Conservation (phyloP, 2,329 filamentous ascomycete species). For the Basipetospora chlamydospora region DNA sequence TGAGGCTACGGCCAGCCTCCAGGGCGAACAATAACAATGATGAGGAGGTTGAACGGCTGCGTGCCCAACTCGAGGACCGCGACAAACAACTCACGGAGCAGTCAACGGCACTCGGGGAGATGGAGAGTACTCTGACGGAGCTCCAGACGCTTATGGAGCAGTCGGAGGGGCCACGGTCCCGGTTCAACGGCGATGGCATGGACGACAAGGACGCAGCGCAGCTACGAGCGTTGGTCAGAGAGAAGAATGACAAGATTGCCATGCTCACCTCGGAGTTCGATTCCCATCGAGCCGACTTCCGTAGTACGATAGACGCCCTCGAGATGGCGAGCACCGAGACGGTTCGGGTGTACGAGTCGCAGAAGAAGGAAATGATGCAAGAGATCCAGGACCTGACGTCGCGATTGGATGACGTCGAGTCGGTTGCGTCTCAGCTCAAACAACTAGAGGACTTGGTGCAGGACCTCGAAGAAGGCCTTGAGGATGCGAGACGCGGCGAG, state of each 20-base stretch:
- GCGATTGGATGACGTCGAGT: conserved; percentile 76
- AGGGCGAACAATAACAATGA: conserved; percentile 49
- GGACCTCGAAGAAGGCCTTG: conserved; percentile 88
- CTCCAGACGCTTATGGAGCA: conserved; percentile 54
- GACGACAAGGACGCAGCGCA: conserved; percentile 63
- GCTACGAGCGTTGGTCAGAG: conserved; percentile 67
- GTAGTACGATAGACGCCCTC: conserved; percentile 90
- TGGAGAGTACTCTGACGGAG: conserved; percentile 79
- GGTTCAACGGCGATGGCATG: background rate
- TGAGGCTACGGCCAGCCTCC: conserved; percentile 37
- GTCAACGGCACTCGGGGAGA: conserved; percentile 65
- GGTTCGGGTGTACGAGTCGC: conserved; percentile 86
- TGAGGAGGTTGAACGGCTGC: conserved; percentile 61
- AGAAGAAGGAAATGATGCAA: conserved; percentile 70
- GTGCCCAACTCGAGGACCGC: conserved; percentile 62
- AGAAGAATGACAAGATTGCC: conserved; percentile 95
- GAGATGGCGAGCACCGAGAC: conserved; percentile 94
- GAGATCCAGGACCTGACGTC: conserved; percentile 75
- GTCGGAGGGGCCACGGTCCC: conserved; percentile 15
- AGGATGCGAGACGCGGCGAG: conserved; percentile 86
- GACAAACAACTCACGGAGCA: conserved; percentile 85
- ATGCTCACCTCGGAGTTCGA: conserved; percentile 92
- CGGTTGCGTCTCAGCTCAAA: conserved; percentile 80
- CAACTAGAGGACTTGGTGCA: conserved; percentile 92
- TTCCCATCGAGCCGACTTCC: conserved; percentile 83